phyloP scores from a whole-genome alignment of 2,329 filamentous ascomycete species.

The Phialocephala sp. region DNA sequence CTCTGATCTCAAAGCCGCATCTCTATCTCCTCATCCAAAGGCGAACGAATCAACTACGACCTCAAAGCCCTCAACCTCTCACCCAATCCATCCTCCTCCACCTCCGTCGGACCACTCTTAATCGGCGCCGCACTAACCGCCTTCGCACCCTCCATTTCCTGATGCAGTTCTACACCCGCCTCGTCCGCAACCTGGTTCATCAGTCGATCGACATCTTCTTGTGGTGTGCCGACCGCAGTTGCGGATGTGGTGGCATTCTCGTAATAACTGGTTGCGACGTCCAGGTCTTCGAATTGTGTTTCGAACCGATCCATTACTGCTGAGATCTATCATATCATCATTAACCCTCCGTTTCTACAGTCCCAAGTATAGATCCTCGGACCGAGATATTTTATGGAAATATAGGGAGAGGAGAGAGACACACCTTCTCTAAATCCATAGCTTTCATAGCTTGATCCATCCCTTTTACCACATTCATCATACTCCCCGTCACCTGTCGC shows the following conservation, averaged over 20 bases:
- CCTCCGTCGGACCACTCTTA: constrained; percentile 71
- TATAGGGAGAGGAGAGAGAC: not conserved
- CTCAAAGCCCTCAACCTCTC: constrained; percentile 61
- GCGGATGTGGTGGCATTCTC: constrained; percentile 83
- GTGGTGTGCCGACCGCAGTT: constrained; percentile 74
- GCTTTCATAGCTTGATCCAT: constrained; percentile 68
- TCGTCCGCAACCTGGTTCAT: constrained; percentile 88
- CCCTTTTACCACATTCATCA: constrained; percentile 66
- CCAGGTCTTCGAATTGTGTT: constrained; percentile 57
- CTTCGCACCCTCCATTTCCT: constrained; percentile 68
- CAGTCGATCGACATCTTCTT: constrained; percentile 86
- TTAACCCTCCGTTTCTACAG: constrained; percentile 6
- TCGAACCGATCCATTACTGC: constrained; percentile 71
- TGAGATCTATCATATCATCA: constrained; percentile 54
- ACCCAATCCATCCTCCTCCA: constrained; percentile 77
- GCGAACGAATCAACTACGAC: constrained; percentile 13
- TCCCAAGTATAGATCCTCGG: not conserved
- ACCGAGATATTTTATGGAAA: not conserved
- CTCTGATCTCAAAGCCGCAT: not conserved
- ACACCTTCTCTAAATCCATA: constrained; percentile 67
- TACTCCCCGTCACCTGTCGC: constrained; percentile 63
- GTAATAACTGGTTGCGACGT: constrained; percentile 61
- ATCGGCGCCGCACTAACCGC: constrained; percentile 63
- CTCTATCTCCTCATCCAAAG: not conserved
- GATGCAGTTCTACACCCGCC: constrained; percentile 80